Evolutionary conservation across 1,139 yeast species (phyloP).

Genomic region (Hansenula lynferdii): DNA sequence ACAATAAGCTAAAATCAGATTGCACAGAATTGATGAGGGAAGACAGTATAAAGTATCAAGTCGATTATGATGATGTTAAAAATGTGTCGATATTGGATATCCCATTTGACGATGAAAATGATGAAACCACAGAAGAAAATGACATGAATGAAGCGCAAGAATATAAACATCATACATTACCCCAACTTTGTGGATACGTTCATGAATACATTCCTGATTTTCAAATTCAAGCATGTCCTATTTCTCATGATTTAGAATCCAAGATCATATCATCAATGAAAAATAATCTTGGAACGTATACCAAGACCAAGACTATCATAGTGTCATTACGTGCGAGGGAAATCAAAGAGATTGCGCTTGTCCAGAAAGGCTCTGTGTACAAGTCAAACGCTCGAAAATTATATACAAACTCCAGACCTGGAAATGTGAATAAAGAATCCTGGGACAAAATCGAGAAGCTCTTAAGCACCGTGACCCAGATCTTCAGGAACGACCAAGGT

Average conservation of each 20-base stretch:
- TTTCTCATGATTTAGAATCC: slow-evolving; percentile 46
- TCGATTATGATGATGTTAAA: slow-evolving; percentile 8
- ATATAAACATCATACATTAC: slow-evolving; percentile 9
- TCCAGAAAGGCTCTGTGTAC: slow-evolving; percentile 14
- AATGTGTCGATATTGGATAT: slow-evolving; percentile 13
- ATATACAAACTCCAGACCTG: slow-evolving; percentile 7
- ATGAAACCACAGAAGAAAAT: not conserved
- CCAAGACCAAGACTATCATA: slow-evolving; percentile 25
- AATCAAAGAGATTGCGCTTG: slow-evolving; percentile 47
- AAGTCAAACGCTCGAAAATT: slow-evolving; percentile 7
- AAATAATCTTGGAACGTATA: slow-evolving; percentile 37
- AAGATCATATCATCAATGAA: slow-evolving; percentile 51
- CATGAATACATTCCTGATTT: slow-evolving; percentile 25
- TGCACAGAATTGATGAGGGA: slow-evolving; percentile 12
- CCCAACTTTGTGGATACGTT: slow-evolving; percentile 21
- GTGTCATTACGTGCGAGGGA: slow-evolving; percentile 54
- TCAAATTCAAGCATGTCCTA: slow-evolving; percentile 33
- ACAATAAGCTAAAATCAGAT: slow-evolving; percentile 2
- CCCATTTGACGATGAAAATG: slow-evolving; percentile 8
- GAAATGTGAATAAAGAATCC: not conserved
- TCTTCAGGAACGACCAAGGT: slow-evolving; percentile 5
- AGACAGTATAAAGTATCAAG: slow-evolving; percentile 6
- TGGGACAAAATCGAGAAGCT: slow-evolving; percentile 2
- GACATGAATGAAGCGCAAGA: not conserved
- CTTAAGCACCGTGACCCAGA: not conserved